These are phyloP conservation scores for Glonium stellatum DNA, from an alignment of 495 filamentous ascomycete genomes.

Conservation along the genomic window DNA sequence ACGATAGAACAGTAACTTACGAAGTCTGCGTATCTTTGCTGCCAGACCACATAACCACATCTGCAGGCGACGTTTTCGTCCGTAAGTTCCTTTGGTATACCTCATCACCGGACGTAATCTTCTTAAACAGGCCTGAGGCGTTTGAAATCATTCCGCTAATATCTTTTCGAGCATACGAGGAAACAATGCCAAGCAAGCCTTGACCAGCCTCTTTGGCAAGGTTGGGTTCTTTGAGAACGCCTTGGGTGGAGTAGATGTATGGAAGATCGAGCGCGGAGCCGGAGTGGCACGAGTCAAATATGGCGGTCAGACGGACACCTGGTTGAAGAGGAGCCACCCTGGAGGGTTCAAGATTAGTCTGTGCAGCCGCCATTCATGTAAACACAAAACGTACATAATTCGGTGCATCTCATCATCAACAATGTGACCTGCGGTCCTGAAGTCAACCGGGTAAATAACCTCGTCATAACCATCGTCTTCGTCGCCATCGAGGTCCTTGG, in stretches of 20 bases:
- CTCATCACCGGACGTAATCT: slow-evolving; percentile 77
- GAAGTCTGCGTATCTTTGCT: slow-evolving; percentile 95
- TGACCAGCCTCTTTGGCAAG: slow-evolving; percentile 95
- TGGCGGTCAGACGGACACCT: slow-evolving; percentile 88
- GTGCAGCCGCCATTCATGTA: neutral
- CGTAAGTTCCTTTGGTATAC: slow-evolving; percentile 69
- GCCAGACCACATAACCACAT: slow-evolving; percentile 96
- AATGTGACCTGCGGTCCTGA: slow-evolving; percentile 82
- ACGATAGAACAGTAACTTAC: slow-evolving; percentile 47
- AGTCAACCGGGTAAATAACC: slow-evolving; percentile 96
- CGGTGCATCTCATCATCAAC: slow-evolving; percentile 98
- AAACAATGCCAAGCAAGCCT: slow-evolving; percentile 83
- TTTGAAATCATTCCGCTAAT: slow-evolving; percentile 73
- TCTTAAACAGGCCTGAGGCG: slow-evolving; percentile 85
- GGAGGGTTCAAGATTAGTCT: slow-evolving; percentile 4
- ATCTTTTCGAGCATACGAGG: slow-evolving; percentile 84
- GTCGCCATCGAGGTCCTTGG: slow-evolving; percentile 89
- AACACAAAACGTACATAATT: slow-evolving; percentile 59
- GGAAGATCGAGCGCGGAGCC: slow-evolving; percentile 93
- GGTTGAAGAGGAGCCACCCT: slow-evolving; percentile 65
- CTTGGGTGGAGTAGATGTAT: slow-evolving; percentile 89
- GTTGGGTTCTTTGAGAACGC: slow-evolving; percentile 96
- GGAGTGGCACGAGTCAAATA: slow-evolving; percentile 99
- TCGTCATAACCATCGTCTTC: slow-evolving; percentile 96
- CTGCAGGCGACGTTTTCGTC: slow-evolving; percentile 90